phyloP scores from a whole-genome alignment of 345 rosid species.

The Erodium maritimum region DNA sequence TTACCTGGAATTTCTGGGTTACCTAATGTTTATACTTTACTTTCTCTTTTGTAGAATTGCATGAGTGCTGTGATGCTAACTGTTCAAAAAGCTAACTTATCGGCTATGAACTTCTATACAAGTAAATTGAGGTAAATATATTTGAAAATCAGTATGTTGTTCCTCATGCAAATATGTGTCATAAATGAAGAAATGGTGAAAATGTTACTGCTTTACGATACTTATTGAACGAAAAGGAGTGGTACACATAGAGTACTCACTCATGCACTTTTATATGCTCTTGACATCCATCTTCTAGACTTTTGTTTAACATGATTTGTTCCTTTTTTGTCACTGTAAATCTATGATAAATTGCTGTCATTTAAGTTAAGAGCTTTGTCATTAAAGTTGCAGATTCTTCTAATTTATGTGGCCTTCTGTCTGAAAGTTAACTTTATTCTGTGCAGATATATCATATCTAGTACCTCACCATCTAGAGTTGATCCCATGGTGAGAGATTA shows the following conservation, averaged over 20 bases:
- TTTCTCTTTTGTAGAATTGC: conserved; percentile 31
- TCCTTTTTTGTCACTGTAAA: too few relatives aligned
- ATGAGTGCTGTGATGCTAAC: conserved; percentile 77
- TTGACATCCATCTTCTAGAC: too few relatives aligned
- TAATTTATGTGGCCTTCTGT: too few relatives aligned
- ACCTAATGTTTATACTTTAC: neutral
- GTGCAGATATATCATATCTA: conserved; percentile 63
- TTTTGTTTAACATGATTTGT: too few relatives aligned
- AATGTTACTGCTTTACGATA: neutral
- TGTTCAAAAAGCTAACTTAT: conserved; percentile 61
- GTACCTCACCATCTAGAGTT: conserved; percentile 72
- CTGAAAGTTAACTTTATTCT: conserved; percentile 1
- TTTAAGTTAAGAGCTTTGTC: too few relatives aligned
- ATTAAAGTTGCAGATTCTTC: too few relatives aligned
- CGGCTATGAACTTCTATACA: conserved; percentile 72
- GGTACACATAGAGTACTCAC: neutral
- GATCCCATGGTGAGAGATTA: conserved; percentile 41
- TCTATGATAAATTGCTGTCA: neutral
- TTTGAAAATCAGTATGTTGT: too few relatives aligned
- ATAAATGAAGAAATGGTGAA: neutral
- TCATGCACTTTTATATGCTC: too few relatives aligned
- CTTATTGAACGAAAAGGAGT: neutral
- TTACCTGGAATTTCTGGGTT: neutral
- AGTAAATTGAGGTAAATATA: conserved; percentile 58
- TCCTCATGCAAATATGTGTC: too few relatives aligned